Conservation (phyloP, 352 stramenopile genomes). For the Peronospora belbahrii region DNA sequence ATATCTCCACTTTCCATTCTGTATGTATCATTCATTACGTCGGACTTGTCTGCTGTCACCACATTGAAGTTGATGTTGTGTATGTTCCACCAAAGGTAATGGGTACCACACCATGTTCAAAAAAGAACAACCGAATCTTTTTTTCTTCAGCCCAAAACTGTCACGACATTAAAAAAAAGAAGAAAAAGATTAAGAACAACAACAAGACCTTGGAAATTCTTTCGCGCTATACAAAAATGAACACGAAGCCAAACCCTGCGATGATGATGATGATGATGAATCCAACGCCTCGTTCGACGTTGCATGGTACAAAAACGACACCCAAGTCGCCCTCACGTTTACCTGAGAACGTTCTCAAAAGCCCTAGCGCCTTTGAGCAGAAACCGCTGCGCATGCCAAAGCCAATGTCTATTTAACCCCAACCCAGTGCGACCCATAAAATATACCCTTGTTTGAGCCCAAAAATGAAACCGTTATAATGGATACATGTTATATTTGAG, state of each 20-base stretch:
- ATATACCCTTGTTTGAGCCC: background rate
- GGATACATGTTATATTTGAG: too few relatives aligned
- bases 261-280: too few relatives aligned
- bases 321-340: constrained; percentile 16
- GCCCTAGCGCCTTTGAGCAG: constrained; percentile 43
- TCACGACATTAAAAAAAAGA: too few relatives aligned
- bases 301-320: background rate
- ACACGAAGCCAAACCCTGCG: constrained; percentile 14
- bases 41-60: too few relatives aligned
- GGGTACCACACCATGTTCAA: background rate
- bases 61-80: too few relatives aligned
- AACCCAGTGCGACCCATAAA: too few relatives aligned
- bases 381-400: constrained; percentile 64
- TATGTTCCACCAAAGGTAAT: too few relatives aligned
- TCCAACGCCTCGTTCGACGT: background rate
- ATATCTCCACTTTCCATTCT: too few relatives aligned
- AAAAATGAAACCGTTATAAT: background rate
- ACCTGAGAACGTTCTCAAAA: constrained; percentile 30
- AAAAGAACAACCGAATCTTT: too few relatives aligned
- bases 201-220: background rate
- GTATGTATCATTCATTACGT: too few relatives aligned
- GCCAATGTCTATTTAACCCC: constrained; percentile 49
- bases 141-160: too few relatives aligned
- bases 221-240: constrained; percentile 4
- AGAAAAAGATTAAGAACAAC: constrained; percentile 6